phyloP scores from a whole-genome alignment of 2,329 filamentous ascomycete genomes.

The Calcarisporium arbuscula region DNA sequence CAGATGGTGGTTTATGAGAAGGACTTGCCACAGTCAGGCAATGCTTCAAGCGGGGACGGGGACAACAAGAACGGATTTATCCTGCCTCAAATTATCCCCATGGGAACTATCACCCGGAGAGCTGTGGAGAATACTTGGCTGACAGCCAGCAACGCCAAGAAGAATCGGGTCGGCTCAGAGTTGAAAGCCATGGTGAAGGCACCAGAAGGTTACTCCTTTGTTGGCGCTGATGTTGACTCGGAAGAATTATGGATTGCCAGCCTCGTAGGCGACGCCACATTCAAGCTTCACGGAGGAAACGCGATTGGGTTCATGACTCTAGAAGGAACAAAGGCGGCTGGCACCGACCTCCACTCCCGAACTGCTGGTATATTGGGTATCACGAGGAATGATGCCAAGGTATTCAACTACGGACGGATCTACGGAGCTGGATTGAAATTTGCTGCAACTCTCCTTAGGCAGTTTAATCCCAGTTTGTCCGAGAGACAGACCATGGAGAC shows the following conservation, averaged over 20 bases:
- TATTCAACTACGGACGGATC: constrained; percentile 98
- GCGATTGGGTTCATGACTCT: constrained; percentile 99
- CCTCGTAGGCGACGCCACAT: constrained; percentile 87
- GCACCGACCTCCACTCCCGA: constrained; percentile 89
- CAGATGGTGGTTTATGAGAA: constrained; percentile 89
- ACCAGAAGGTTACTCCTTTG: constrained; percentile 84
- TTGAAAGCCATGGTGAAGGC: constrained; percentile 95
- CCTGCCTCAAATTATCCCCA: constrained; percentile 89
- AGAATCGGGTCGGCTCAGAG: constrained; percentile 91
- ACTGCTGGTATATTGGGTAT: constrained; percentile 91
- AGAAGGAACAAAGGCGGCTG: constrained; percentile 88
- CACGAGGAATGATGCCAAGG: constrained; percentile 88
- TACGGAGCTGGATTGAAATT: constrained; percentile 97
- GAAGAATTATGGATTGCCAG: constrained; percentile 98
- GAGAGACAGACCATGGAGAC: constrained; percentile 72
- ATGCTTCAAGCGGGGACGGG: constrained; percentile 12
- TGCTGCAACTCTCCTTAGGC: constrained; percentile 78
- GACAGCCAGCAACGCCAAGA: constrained; percentile 94
- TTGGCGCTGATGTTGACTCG: constrained; percentile 95
- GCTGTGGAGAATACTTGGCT: constrained; percentile 98
- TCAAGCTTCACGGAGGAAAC: constrained; percentile 91
- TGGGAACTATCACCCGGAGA: constrained; percentile 93
- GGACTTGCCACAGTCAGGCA: constrained; percentile 35
- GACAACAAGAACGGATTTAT: constrained; percentile 61
- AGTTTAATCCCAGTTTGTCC: constrained; percentile 83